Evolutionary conservation across 2,329 filamentous ascomycete species (phyloP).

Genomic region (Berkeleyomyces rouxiae): DNA sequence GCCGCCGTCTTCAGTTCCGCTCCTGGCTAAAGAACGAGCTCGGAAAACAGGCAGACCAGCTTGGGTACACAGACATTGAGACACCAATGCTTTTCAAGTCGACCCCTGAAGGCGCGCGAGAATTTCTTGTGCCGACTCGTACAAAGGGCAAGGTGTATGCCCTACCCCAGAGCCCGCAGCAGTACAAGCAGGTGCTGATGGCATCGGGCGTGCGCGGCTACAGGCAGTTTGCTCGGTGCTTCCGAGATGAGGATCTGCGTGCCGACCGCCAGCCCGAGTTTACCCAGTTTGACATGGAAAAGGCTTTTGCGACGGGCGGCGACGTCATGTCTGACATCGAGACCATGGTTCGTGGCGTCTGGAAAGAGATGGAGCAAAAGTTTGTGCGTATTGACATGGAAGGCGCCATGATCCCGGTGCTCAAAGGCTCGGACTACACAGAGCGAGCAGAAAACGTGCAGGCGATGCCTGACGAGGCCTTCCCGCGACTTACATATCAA

Average conservation of each 20-base stretch:
- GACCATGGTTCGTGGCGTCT: conserved; percentile 36
- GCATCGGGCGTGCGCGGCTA: conserved; percentile 69
- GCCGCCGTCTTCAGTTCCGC: conserved; percentile 55
- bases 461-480: conserved; percentile 24
- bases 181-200: conserved; percentile 98
- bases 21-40: conserved; percentile 36
- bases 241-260: conserved; percentile 83
- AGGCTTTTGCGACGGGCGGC: conserved; percentile 62
- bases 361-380: conserved; percentile 30
- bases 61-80: conserved; percentile 63
- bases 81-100: conserved; percentile 95
- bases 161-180: conserved; percentile 87
- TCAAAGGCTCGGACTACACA: conserved; percentile 12
- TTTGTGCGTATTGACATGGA: conserved; percentile 21
- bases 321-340: conserved; percentile 48
- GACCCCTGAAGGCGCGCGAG: conserved; percentile 83
- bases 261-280: conserved; percentile 94
- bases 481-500: conserved; percentile 51
- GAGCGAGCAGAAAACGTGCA: not conserved
- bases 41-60: conserved; percentile 36
- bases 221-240: conserved; percentile 87
- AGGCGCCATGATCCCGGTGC: conserved; percentile 19
- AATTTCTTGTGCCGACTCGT: conserved; percentile 84
- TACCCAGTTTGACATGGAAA: conserved; percentile 89
- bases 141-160: conserved; percentile 66